Evolutionary conservation across 1,284 basidiomycete genomes (phyloP).

Genomic region (Moesziomyces aphidis): DNA sequence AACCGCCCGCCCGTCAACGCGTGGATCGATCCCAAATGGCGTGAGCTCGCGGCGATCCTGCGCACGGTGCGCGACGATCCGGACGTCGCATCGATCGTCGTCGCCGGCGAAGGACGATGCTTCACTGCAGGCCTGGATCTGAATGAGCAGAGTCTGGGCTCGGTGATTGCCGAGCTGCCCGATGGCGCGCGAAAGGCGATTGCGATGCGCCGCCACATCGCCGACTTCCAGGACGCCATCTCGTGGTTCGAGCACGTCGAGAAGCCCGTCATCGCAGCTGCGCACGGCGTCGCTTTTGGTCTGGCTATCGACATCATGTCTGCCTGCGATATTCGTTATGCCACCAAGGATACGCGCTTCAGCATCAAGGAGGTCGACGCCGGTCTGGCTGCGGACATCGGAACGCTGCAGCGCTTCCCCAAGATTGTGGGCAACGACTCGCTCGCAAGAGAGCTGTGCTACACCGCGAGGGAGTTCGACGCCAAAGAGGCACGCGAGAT

Average conservation of each 20-base stretch:
- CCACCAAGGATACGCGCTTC: slow-evolving; percentile 76
- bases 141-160: slow-evolving; percentile 27
- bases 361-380: slow-evolving; percentile 91
- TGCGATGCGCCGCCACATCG: slow-evolving; percentile 54
- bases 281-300: slow-evolving; percentile 81
- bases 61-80: slow-evolving; percentile 50
- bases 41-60: slow-evolving; percentile 60
- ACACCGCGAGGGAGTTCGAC: slow-evolving; percentile 80
- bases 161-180: slow-evolving; percentile 26
- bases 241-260: slow-evolving; percentile 73
- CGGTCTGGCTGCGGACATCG: slow-evolving; percentile 89
- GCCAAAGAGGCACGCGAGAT: slow-evolving; percentile 78
- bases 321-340: slow-evolving; percentile 84
- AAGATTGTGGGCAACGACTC: slow-evolving; percentile 84
- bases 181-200: slow-evolving; percentile 63
- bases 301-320: slow-evolving; percentile 80
- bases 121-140: slow-evolving; percentile 68
- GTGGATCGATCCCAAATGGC: slow-evolving; percentile 61
- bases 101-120: slow-evolving; percentile 60
- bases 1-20: slow-evolving; percentile 64
- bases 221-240: slow-evolving; percentile 66
- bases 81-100: slow-evolving; percentile 62
- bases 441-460: slow-evolving; percentile 81
- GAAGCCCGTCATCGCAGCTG: slow-evolving; percentile 86
- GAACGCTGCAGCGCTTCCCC: slow-evolving; percentile 85